Conservation (phyloP, 305 asterid genomes). For the Solanum hybrid region DNA sequence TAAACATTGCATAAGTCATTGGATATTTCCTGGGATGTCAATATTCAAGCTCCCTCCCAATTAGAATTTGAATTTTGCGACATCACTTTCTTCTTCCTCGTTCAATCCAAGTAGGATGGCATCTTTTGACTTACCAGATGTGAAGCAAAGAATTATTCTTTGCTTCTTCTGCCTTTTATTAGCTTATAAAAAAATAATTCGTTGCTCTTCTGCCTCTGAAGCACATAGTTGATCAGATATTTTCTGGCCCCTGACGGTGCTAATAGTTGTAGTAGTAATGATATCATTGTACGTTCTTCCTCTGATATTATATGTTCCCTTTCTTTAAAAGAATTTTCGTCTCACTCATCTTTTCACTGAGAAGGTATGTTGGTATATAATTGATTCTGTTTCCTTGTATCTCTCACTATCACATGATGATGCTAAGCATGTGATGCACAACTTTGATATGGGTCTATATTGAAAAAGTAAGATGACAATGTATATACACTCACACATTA, state of each 20-base stretch:
- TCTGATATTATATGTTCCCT: background rate
- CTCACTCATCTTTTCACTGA: background rate
- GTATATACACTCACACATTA: background rate
- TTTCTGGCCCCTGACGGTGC: background rate
- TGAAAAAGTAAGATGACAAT: background rate
- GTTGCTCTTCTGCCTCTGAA: background rate
- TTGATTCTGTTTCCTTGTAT: background rate
- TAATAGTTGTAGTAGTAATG: background rate
- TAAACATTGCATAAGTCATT: background rate
- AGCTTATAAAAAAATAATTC: background rate
- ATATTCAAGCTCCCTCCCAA: background rate
- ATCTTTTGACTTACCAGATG: background rate
- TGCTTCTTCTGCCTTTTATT: background rate
- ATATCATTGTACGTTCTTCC: background rate
- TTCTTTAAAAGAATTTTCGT: background rate
- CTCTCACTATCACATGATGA: background rate
- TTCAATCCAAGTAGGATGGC: background rate
- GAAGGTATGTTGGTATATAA: background rate
- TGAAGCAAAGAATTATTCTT: background rate
- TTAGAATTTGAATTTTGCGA: background rate
- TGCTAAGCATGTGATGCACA: background rate
- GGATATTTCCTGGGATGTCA: background rate
- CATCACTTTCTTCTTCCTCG: background rate
- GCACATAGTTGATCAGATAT: background rate
- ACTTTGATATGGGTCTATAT: background rate